phyloP scores from a whole-genome alignment of 23 red algal species.

The Gracilaria caudata region DNA sequence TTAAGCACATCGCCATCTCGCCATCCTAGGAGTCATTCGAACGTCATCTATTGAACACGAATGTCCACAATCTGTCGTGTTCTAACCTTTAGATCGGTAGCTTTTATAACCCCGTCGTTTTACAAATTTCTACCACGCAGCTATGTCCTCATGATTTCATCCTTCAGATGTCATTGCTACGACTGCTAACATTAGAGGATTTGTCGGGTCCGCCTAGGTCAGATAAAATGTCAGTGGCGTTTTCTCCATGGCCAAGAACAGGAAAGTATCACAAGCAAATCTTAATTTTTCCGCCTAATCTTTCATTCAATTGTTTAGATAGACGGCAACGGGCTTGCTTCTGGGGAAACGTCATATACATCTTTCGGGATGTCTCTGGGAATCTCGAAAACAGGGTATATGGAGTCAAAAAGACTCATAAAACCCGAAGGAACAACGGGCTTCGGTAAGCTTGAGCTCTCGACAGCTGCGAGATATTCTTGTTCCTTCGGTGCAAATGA shows the following conservation, averaged over 20 bases:
- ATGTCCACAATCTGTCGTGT: too few species aligned
- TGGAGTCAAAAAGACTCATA: neutral
- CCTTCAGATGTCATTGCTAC: neutral
- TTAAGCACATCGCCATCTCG: too few species aligned
- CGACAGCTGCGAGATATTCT: neutral
- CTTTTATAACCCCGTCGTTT: too few species aligned
- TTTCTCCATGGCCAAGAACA: neutral
- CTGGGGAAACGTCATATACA: neutral
- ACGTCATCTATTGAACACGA: too few species aligned
- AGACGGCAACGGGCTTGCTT: constrained; percentile 6
- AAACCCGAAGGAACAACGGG: neutral
- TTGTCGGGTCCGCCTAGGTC: too few species aligned
- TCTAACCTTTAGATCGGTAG: too few species aligned
- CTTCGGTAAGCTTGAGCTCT: neutral
- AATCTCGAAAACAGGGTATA: neutral
- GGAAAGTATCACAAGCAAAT: neutral
- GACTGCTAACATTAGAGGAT: neutral
- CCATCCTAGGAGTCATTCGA: too few species aligned
- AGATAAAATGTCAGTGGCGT: neutral
- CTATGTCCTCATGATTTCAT: neutral
- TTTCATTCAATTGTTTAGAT: neutral
- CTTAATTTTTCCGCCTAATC: neutral
- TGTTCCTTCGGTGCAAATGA: neutral
- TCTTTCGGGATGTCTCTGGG: neutral
- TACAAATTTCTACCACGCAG: neutral